phyloP scores from a whole-genome alignment of 2,329 filamentous ascomycete genomes.

The Pseudopyrenochaeta lycopersici region DNA sequence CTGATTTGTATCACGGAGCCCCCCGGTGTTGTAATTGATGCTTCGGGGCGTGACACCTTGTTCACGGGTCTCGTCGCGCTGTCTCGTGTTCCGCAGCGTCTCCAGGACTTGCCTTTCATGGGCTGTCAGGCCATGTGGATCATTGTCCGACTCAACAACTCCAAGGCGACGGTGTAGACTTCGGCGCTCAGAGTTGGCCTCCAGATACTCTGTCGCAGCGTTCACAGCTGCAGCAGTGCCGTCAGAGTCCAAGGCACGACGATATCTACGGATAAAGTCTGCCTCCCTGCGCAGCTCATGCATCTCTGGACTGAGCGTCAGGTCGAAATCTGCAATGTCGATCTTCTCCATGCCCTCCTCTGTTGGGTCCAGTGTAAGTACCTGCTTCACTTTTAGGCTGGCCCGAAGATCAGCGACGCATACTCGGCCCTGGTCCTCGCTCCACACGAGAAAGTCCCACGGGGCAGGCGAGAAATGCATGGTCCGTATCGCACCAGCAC shows the following conservation, averaged over 20 bases:
- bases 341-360: conserved; percentile 65
- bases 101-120: conserved; percentile 58
- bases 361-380: conserved; percentile 70
- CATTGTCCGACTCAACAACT: conserved; percentile 52
- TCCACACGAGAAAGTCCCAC: conserved; percentile 92
- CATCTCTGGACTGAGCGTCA: conserved; percentile 47
- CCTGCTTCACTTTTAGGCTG: conserved; percentile 73
- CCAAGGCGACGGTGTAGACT: conserved; percentile 45
- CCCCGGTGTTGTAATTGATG: conserved; percentile 53
- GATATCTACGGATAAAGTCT: conserved; percentile 55
- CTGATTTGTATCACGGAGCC: conserved; percentile 32
- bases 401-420: conserved; percentile 77
- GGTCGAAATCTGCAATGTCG: conserved; percentile 62
- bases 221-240: conserved; percentile 49
- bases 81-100: conserved; percentile 54
- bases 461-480: conserved; percentile 93
- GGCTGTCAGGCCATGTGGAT: conserved; percentile 56
- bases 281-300: conserved; percentile 59
- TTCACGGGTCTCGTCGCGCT: conserved; percentile 53
- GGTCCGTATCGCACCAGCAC: conserved; percentile 80
- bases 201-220: conserved; percentile 55
- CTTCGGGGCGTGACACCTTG: conserved; percentile 48
- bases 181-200: conserved; percentile 47
- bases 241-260: conserved; percentile 49
- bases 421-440: conserved; percentile 82